Evolutionary conservation across 2,329 filamentous ascomycete genomes (phyloP), one percentile per base, ranked within the genome.

Genomic region (Cytospora piceicola): DNA sequence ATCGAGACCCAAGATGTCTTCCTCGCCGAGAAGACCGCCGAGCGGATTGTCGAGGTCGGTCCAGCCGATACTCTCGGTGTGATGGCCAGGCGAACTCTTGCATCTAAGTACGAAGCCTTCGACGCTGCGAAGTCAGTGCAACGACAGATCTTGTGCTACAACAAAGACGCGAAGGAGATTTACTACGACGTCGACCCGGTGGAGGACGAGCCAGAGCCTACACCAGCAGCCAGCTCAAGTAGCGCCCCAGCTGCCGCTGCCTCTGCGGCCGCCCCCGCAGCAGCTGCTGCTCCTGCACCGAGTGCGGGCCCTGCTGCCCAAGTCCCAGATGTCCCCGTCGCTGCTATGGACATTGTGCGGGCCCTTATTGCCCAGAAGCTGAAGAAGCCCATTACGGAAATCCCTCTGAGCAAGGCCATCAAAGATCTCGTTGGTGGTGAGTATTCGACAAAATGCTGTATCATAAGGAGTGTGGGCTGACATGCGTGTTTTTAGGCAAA

Each of bases 1-100:
- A 99, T 99, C 80, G 95, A 99, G 82, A 99, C 95, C 63, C 95
- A 99, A 82, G 95, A 99, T 94, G 95, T 99, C 73, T 95, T 99
- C 75, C 91, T 99, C 73, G 94, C 91, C 70, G 93, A 98, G 80
- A 95, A 96, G 82, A 91, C 89, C 61, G 96, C 95, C 59, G 95
- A 99, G 85, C 90, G 95, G 76, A 96, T 99, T 76, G 95, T 99
- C 74, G 95, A 99, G 80, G 90, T 99, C 73, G 95, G 95, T 77
- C 95, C 95, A 30, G 94, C 94, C 74, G 94, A 99, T 80, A 99
- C 95, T 30, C 88, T 99, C 42, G 94, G 94, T 76, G 94, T 93
- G 66, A 99, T 99, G 95, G 95, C 95, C 70, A 96, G 94, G 84
- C 88, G 94, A 73, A 99, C 95, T 62, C 81, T 99, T 69, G 93